A percentile compares a stretch with the other conserved stretches of the same genome.
phyloP scores from a whole-genome alignment of 1,139 yeast species.

The Magnusiomyces fungicola region DNA sequence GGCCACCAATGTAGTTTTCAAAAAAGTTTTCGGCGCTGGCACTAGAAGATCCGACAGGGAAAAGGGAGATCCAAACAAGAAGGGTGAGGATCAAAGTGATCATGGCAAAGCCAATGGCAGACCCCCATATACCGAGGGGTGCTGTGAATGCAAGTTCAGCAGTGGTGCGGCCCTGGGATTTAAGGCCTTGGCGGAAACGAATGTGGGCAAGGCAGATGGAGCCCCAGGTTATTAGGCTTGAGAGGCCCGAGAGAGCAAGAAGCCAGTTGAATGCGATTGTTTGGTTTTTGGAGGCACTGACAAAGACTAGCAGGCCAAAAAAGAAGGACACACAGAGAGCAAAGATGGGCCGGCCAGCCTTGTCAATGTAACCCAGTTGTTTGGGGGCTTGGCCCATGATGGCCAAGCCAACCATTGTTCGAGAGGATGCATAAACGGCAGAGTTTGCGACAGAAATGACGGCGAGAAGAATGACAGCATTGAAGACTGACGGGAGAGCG shows the following conservation, averaged over 20 bases:
- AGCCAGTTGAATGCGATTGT: slow-evolving; percentile 70
- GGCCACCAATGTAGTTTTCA: slow-evolving; percentile 46
- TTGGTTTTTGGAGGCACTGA: slow-evolving; percentile 61
- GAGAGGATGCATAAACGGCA: slow-evolving; percentile 67
- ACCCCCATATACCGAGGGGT: slow-evolving; percentile 66
- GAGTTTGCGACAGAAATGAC: slow-evolving; percentile 69
- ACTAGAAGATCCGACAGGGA: slow-evolving; percentile 41
- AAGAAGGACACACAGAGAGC: slow-evolving; percentile 51
- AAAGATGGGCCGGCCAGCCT: slow-evolving; percentile 62
- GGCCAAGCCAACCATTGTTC: slow-evolving; percentile 74
- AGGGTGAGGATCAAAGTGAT: slow-evolving; percentile 45
- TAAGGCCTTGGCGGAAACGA: slow-evolving; percentile 51
- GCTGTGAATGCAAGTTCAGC: slow-evolving; percentile 65
- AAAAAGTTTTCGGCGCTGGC: slow-evolving; percentile 42
- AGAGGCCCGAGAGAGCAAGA: slow-evolving; percentile 68
- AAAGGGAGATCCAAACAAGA: slow-evolving; percentile 72
- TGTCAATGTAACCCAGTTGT: slow-evolving; percentile 66
- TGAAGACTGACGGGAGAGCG: slow-evolving; percentile 61
- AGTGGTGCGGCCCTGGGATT: slow-evolving; percentile 52
- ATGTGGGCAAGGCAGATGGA: slow-evolving; percentile 63
- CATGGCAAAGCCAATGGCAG: slow-evolving; percentile 52
- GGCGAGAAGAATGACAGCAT: slow-evolving; percentile 62
- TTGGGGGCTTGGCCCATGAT: slow-evolving; percentile 73
- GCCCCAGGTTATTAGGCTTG: slow-evolving; percentile 71
- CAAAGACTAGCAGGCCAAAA: slow-evolving; percentile 62